Evolutionary conservation across 2,329 filamentous ascomycete species (phyloP).

Genomic region (Lizonia empirigonia): DNA sequence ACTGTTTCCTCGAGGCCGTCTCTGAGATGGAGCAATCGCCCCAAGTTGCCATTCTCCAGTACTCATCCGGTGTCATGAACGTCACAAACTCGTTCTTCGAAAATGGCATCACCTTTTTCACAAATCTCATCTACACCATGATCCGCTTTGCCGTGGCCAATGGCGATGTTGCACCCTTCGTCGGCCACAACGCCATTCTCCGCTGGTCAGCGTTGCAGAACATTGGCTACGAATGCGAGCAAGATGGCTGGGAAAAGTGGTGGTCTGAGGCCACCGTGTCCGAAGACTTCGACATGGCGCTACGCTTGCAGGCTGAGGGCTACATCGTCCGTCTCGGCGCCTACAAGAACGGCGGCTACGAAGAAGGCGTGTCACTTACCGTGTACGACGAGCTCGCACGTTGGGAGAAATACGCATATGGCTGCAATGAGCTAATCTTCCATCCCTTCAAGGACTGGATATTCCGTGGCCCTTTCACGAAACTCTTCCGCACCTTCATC

Average conservation of each 20-base stretch:
- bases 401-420: slow-evolving; percentile 75
- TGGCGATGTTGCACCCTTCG: slow-evolving; percentile 75
- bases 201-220: slow-evolving; percentile 70
- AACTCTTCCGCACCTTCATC: slow-evolving; percentile 66
- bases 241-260: slow-evolving; percentile 64
- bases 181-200: slow-evolving; percentile 77
- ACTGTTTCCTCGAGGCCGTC: slow-evolving; percentile 78
- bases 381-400: slow-evolving; percentile 74
- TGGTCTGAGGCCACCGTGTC: slow-evolving; percentile 79
- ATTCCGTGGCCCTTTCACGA: slow-evolving; percentile 67
- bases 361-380: slow-evolving; percentile 74
- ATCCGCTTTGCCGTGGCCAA: slow-evolving; percentile 73
- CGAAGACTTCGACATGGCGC: slow-evolving; percentile 77
- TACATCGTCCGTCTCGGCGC: slow-evolving; percentile 72
- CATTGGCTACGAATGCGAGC: slow-evolving; percentile 52
- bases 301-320: slow-evolving; percentile 71
- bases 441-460: slow-evolving; percentile 68
- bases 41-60: slow-evolving; percentile 79
- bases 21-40: slow-evolving; percentile 82
- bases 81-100: slow-evolving; percentile 75
- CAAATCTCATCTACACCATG: slow-evolving; percentile 75
- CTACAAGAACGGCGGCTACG: slow-evolving; percentile 72
- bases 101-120: slow-evolving; percentile 78
- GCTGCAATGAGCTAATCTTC: slow-evolving; percentile 73
- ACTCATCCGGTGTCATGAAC: slow-evolving; percentile 72